Base-by-base conservation (phyloP, 2,329 filamentous ascomycete genomes). In the Camillea tinctor region DNA sequence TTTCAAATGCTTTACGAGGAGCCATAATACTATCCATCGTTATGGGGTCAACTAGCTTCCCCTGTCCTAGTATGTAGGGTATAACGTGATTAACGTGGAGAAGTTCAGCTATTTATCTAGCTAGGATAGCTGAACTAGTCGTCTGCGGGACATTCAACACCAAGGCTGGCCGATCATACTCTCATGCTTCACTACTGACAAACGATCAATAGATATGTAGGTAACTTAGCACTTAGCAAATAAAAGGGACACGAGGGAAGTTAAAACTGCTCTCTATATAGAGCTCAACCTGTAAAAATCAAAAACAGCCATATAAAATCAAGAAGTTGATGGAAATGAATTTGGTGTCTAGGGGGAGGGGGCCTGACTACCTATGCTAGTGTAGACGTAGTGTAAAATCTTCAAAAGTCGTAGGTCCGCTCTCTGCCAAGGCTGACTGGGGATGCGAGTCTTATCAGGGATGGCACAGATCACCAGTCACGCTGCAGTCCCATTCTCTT, bases 391-490 rank as follows among this genome's bases (percentile, higher is more conserved):
- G 50, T n/a, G n/a, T n/a, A n/a, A 52, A 26, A 26, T 52, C 8
- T 23, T 11, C 17, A 52, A 20, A 26, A 30, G 50, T 44, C 13
- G 36, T n/a, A 44, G 2, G 36, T 44, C 36, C 36, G 36, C 48
- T 52, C 52, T 52, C 26, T 55, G 64, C 64, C 64, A 66, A 66
- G 64, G 53, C 52, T 54, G 24, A 55, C 55, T 51, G 58, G 55
- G 55, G 64, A 63, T 62, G 63, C 40, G 26, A 64, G 56, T 23
- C 26, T 59, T 56, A 54, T 21, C 63, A 65, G 59, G 59, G 61
- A 55, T 67, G 63, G 63, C 63, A 62, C 60, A 60, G 49, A 50
- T 21, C 55, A 52, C 61, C 56, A 57, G 57, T 61, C 62, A 59
- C 60, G 56, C 59, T 60, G 55, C 57, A 56, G 59, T 53, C 50